Base-by-base conservation (phyloP, 129 eudicot genomes). In the Chrysanthemum makinoi region DNA sequence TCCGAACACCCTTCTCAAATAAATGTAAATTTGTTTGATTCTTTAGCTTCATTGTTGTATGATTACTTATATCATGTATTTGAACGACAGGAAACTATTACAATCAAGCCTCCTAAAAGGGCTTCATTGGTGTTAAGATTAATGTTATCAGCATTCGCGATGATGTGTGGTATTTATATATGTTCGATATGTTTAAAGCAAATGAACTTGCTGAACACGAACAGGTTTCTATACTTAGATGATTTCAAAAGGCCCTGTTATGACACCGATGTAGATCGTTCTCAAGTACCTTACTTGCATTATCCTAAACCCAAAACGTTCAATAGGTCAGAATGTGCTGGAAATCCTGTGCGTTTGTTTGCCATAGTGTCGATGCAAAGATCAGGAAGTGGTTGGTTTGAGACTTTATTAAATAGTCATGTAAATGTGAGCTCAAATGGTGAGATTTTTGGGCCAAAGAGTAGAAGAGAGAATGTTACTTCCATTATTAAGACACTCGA, bases 241-340 rank as follows among this genome's bases (percentile, higher is more conserved):
- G 85, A 84, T 28, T 75, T 66, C 33, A 82, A 74, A 63, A 77
- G 72, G 69, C 80, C 85, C n/a, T 81, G 89, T 70, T 44, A 75
- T 2, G 73, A 73, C 28, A 66, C 66, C 3, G 35, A 77, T 39
- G 46, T 54, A 17, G 81, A 82, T 18, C 75, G 72, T 51, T 82
- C 85, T 17, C 89, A 71, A 53, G 72, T 74, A 72, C 96, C 89
- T 13, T 85, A 72, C 74, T 68, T 89, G 79, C 96, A 90, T 74
- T 93, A 85, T 72, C 98, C 98, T 33, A 84, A 77, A 33, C 98
- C 98, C 3, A 80, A 77, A 70, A 87, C 98, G 1, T 94, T 87
- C 79, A 72, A 74, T 78, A 76, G 98, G 84, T 67, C 73, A 52
- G 85, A 85, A 73, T 85, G 90, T 69, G 69, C 78, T 52, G 75